These are phyloP conservation scores for Galeopsis tetrahit DNA, from an alignment of 257 asterid species.

Conservation along the genomic window DNA sequence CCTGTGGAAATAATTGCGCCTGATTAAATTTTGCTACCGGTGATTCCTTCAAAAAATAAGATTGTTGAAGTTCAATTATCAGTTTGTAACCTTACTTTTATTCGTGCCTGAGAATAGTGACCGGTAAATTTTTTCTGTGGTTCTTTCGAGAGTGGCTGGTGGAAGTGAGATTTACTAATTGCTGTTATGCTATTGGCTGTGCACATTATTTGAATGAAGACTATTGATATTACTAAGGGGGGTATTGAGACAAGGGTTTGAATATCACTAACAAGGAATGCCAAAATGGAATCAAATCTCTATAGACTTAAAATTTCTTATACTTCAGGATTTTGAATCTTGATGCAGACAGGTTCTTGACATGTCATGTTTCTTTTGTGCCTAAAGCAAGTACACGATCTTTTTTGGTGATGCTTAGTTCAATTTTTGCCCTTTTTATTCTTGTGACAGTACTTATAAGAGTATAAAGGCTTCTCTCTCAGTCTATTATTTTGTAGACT, in stretches of 20 bases:
- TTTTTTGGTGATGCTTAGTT: neutral
- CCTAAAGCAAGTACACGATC: neutral
- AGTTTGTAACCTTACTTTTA: slow-evolving; percentile 9
- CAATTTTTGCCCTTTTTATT: neutral
- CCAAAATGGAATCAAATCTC: neutral
- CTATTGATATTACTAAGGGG: slow-evolving; percentile 1
- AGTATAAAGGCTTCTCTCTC: neutral
- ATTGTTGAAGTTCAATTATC: slow-evolving; percentile 8
- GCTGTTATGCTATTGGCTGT: slow-evolving; percentile 1
- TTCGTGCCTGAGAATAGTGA: slow-evolving; percentile 25
- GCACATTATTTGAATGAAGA: slow-evolving; percentile 9
- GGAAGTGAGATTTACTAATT: slow-evolving; percentile 5
- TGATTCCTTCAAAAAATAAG: slow-evolving; percentile 7
- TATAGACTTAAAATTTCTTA: neutral
- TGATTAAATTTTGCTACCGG: neutral
- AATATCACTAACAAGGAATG: neutral
- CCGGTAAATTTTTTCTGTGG: slow-evolving; percentile 6
- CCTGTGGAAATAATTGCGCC: slow-evolving; percentile 1
- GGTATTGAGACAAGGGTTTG: slow-evolving; percentile 21
- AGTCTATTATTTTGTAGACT: slow-evolving; percentile 2
- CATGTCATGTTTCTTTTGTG: neutral
- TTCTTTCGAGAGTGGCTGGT: slow-evolving; percentile 16
- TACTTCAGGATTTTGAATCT: slow-evolving; percentile 1
- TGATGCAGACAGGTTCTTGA: slow-evolving; percentile 1
- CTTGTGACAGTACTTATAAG: neutral